Conservation (phyloP, 169 alveolate species). For the Ichthyophthirius multifiliis region DNA sequence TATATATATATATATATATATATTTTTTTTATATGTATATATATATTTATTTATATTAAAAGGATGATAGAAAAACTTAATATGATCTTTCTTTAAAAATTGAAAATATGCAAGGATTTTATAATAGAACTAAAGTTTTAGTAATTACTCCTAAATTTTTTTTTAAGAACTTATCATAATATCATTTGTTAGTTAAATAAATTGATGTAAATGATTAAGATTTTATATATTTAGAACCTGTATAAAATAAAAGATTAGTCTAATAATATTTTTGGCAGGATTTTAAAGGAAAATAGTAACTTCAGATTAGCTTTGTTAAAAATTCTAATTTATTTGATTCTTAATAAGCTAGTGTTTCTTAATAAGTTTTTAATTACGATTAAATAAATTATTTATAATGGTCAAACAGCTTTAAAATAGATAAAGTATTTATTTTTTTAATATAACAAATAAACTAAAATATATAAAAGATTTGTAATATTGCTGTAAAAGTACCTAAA, state of each 20-base stretch:
- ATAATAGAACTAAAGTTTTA: conserved; percentile 19
- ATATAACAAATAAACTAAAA: neutral
- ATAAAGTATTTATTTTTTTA: neutral
- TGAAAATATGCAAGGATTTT: conserved; percentile 29
- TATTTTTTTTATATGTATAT: too few relatives aligned
- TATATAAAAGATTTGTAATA: neutral
- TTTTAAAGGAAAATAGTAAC: too few relatives aligned
- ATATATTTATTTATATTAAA: neutral
- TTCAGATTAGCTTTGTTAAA: too few relatives aligned
- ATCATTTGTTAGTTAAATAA: neutral
- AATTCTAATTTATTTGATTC: too few relatives aligned
- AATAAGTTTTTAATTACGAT: too few relatives aligned
- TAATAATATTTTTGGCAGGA: too few relatives aligned
- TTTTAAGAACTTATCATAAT: conserved; percentile 27
- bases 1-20: too few relatives aligned
- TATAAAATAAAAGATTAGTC: too few relatives aligned
- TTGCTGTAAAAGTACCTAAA: neutral
- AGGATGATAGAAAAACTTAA: conserved; percentile 15
- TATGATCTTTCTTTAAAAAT: conserved; percentile 26
- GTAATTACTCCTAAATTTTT: conserved; percentile 33
- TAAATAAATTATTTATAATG: too few relatives aligned
- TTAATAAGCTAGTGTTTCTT: too few relatives aligned
- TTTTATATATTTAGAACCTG: too few relatives aligned
- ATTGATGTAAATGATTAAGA: neutral
- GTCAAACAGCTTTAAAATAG: neutral